Evolutionary conservation across 306 rosid genomes (phyloP), one percentile per base, ranked within the genome.

Genomic region (Prunus davidiana): DNA sequence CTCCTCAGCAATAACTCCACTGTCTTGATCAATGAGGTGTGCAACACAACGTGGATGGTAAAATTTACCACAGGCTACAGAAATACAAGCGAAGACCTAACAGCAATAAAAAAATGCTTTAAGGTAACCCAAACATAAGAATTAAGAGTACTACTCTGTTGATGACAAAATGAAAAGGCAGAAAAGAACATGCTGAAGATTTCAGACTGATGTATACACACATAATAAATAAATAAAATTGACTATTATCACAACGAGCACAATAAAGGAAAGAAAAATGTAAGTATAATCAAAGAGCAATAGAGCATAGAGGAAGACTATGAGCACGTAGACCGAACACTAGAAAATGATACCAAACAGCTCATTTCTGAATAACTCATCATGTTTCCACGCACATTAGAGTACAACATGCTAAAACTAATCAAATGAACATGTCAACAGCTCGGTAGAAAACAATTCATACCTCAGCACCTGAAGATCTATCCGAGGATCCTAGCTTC

Each of bases 1-100:
- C 41, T 89, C 97, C 65, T 75, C 79, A 19, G 84, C 84, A 72
- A 87, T 79, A 81, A 68, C 69, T 84, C 86, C 84, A 79, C 69
- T 74, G 76, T 83, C 81, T 65, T 15, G 70, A 61, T 83, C 81
- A 64, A 90, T 83, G 76, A 88, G 69, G 79, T 85, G 89, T 20
- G 90, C 84, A 80, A 90, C 83, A 81, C 99, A 95, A 9, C 5
- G 86, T 49, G 97, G 91, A 85, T 95, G 99, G 79, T 92, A 95
- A 80, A 95, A 95, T 79, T 75, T 83, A 69, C 99, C 97, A 77
- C 99, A 95, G 64, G 96, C 90, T 79, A 97, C 99, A 80, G 81
- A 81, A 70, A 84, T 93, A 74, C 99, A 92, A 25, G 74, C 83
- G 70, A 92, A 92, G 78, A 95, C 97, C 99, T 95, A 80, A 67